Base-by-base conservation (phyloP, 2,329 filamentous ascomycete species). In the Triangularia setosa region DNA sequence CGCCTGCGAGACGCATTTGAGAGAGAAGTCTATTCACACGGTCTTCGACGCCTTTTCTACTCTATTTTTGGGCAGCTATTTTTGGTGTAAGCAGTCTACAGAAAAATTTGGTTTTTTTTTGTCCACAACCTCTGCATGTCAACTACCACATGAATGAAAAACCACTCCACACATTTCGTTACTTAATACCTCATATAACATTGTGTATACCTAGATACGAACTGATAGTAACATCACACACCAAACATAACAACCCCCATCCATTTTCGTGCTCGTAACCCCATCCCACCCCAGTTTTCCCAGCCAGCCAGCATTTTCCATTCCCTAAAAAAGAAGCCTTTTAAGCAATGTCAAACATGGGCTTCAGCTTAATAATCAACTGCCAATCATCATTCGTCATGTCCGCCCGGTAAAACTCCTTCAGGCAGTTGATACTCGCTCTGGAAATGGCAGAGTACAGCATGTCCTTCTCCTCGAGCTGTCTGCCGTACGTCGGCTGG, bases 341-440 rank as follows among this genome's bases (percentile, higher is more conserved):
- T 66, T 84, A 93, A 72, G 83, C 83, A 77, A 97, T 90, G 78
- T 98, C 95, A 75, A 98, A 97, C 70, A 96, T 75, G 48, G 91
- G 88, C 87, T 99, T 99, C 75, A 99, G 82, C 84, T 97, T 96
- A 79, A 94, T 91, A 74, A 99, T 92, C 69, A 99, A 83, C 74
- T 87, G 83, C 95, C 95, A 99, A 80, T 99, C 95, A 11, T 98
- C 95, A 79, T 91, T 94, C 58, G 84, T 85, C 52, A 97, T 92
- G 66, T 97, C 93, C 64, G 87, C 81, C 63, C 93, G 85, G 81
- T 97, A 99, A 77, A 92, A 97, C 75, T 97, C 92, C 84, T 99
- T 99, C 69, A 99, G 86, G 8, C 89, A 93, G 79, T 99, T 92
- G 77, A 99, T 99, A 73, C 90, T 95, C 71, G 87, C 84, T 70